These are phyloP conservation scores for Acanthamoeba polyphaga DNA, from an alignment of 208 protist species.

Conservation along the genomic window DNA sequence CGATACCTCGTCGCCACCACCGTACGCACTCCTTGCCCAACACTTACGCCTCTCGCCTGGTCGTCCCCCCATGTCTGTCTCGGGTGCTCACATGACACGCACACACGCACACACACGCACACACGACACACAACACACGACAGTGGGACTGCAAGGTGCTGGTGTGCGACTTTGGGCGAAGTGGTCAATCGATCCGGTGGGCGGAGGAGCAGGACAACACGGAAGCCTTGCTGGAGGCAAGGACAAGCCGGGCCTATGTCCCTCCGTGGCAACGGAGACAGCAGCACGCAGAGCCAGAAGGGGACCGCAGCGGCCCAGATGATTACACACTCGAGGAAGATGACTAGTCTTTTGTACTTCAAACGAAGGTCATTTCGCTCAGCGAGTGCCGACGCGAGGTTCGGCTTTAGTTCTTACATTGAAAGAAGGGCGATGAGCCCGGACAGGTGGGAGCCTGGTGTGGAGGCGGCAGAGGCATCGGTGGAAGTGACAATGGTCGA, in stretches of 20 bases:
- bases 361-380: no score
- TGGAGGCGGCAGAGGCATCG: not conserved
- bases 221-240: not conserved
- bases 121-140: not conserved
- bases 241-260: not conserved
- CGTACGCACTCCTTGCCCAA: not conserved
- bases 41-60: no score
- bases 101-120: not conserved
- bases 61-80: no score
- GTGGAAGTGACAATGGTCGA: not conserved
- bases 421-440: no score
- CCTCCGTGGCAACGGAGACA: not conserved
- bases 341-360: no score
- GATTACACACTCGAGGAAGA: no score
- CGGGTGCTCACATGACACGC: no score
- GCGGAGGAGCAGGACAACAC: no score
- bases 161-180: not conserved
- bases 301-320: no score
- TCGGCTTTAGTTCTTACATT: no score
- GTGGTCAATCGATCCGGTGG: not conserved
- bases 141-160: not conserved
- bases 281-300: not conserved
- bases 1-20: not conserved
- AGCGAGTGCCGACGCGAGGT: no score
- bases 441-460: no score